Percentiles rank a stretch among this genome's conserved stretches.
These are phyloP conservation scores for Leccinum ochraceum DNA, from an alignment of 768 basidiomycete species.

Conservation along the genomic window DNA sequence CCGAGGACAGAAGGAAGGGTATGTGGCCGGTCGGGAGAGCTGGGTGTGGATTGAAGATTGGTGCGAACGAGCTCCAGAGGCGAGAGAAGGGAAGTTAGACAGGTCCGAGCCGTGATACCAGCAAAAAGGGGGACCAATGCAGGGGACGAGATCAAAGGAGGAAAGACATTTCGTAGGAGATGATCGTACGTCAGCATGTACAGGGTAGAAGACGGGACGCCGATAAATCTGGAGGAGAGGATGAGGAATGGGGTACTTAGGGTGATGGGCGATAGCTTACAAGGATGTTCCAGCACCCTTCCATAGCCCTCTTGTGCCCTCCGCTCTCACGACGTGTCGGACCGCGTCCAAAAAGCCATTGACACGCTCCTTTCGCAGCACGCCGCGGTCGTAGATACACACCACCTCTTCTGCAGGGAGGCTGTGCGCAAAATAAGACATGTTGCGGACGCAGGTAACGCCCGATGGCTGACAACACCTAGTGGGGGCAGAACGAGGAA, in stretches of 20 bases:
- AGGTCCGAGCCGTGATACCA: conserved; percentile 79
- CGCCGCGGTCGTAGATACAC: conserved; percentile 76
- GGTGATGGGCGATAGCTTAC: conserved; percentile 44
- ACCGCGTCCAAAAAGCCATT: conserved; percentile 87
- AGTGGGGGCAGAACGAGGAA: conserved; percentile 53
- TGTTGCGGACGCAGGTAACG: conserved; percentile 63
- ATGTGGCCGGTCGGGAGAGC: conserved; percentile 66
- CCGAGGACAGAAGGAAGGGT: conserved; percentile 74
- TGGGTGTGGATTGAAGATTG: conserved; percentile 87
- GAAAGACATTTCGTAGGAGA: conserved; percentile 64
- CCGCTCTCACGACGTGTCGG: conserved; percentile 73
- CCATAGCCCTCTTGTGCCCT: conserved; percentile 88
- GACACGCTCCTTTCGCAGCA: conserved; percentile 70
- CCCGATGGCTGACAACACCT: conserved; percentile 69
- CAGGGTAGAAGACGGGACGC: conserved; percentile 86
- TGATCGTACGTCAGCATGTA: conserved; percentile 98
- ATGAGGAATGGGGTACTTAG: conserved; percentile 11
- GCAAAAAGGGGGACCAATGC: conserved; percentile 70
- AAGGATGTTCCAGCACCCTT: conserved; percentile 91
- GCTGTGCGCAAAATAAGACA: conserved; percentile 72
- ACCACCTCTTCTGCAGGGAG: conserved; percentile 63
- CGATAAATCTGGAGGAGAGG: conserved; percentile 61
- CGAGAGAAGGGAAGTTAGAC: conserved; percentile 76
- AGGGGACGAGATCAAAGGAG: conserved; percentile 55
- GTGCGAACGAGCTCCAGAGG: conserved; percentile 94